Percentiles rank a stretch among this genome's conserved stretches.
These are phyloP conservation scores for Starmerella scarabaei DNA, from an alignment of 805 yeast species.

Conservation along the genomic window DNA sequence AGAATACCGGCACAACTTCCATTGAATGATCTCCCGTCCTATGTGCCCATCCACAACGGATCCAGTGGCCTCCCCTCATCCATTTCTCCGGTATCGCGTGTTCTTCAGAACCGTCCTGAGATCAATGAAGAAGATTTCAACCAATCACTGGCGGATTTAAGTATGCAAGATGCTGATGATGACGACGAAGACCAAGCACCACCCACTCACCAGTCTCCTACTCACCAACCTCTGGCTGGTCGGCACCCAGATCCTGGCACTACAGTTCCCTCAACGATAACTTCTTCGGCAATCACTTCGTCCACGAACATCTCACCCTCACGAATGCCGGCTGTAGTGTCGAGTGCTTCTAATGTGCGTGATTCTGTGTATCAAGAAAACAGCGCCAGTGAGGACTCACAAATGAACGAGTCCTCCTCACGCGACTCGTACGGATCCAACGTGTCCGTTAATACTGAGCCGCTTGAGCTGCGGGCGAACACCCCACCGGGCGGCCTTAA, in stretches of 20 bases:
- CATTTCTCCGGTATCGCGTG: neutral
- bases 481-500: too few species aligned
- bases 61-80: neutral
- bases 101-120: neutral
- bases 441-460: too few species aligned
- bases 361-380: too few species aligned
- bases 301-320: neutral
- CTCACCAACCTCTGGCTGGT: neutral
- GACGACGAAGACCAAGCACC: neutral
- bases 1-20: too few species aligned
- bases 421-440: neutral
- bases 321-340: neutral
- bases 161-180: constrained; percentile 1
- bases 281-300: neutral
- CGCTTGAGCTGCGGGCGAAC: too few species aligned
- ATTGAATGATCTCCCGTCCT: neutral
- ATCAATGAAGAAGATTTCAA: neutral
- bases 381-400: too few species aligned
- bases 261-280: neutral
- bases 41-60: neutral
- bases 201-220: neutral
- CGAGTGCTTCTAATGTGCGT: neutral
- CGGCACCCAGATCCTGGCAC: neutral
- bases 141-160: constrained; percentile 5
- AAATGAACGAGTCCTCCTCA: neutral